These are phyloP conservation scores for Galeopsis tetrahit DNA, from an alignment of 257 asterid species.

Conservation along the genomic window DNA sequence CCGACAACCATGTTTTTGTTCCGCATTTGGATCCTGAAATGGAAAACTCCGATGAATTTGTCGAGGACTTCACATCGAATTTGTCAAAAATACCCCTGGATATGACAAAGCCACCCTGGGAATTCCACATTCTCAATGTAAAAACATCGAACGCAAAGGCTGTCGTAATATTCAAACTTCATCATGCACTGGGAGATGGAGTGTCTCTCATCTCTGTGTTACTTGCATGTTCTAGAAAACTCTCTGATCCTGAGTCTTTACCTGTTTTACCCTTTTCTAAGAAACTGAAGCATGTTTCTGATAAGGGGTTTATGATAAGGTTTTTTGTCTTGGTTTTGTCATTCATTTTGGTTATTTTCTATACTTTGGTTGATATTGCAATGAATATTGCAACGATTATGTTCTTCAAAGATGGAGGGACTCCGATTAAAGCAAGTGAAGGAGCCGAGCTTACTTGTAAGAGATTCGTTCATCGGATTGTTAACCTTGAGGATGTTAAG, in stretches of 20 bases:
- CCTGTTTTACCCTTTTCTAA: conserved; percentile 38
- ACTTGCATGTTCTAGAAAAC: conserved; percentile 45
- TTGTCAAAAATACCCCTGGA: conserved; percentile 38
- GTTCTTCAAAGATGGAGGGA: conserved; percentile 39
- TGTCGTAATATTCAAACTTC: conserved; percentile 31
- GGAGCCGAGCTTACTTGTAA: conserved; percentile 24
- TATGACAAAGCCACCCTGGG: conserved; percentile 52
- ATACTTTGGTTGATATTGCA: conserved; percentile 34
- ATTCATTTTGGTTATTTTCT: conserved; percentile 17
- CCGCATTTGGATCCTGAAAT: conserved; percentile 40
- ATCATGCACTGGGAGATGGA: conserved; percentile 58
- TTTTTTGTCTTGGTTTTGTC: conserved; percentile 32
- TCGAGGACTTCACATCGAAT: conserved; percentile 37
- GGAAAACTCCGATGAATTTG: conserved; percentile 41
- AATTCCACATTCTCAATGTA: conserved; percentile 47
- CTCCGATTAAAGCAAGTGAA: conserved; percentile 40
- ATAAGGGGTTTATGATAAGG: conserved; percentile 9
- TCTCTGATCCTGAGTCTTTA: conserved; percentile 38
- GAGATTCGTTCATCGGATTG: conserved; percentile 39
- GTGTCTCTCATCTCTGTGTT: conserved; percentile 42
- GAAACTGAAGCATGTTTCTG: neutral
- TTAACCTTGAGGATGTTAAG: conserved; percentile 51
- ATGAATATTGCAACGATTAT: conserved; percentile 35
- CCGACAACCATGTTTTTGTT: conserved; percentile 40
- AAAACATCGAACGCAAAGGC: conserved; percentile 46